phyloP scores from a whole-genome alignment of 768 basidiomycete genomes.

The Antrodiella citrinella region DNA sequence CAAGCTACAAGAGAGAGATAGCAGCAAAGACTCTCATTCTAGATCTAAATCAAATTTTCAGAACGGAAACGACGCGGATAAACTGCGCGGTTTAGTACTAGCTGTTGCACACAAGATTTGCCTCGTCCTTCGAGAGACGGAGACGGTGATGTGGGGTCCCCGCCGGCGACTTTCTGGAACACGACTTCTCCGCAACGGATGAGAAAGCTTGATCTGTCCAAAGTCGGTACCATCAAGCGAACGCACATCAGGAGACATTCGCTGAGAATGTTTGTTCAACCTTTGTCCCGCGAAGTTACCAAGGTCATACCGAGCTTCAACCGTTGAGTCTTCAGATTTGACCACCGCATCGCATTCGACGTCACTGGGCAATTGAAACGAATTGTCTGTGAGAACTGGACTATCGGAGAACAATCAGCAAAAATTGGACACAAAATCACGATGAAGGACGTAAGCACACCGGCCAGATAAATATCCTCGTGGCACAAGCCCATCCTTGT shows the following conservation, averaged over 20 bases:
- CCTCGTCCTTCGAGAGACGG: neutral
- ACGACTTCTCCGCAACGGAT: neutral
- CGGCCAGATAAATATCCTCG: too few species aligned
- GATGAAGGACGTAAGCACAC: too few species aligned
- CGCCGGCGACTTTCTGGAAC: neutral
- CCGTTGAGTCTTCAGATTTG: constrained; percentile 3
- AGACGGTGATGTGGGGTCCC: neutral
- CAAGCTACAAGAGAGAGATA: neutral
- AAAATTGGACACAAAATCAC: neutral
- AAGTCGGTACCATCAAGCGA: neutral
- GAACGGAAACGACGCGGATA: neutral
- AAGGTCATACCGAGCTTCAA: constrained; percentile 16
- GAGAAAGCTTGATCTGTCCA: neutral
- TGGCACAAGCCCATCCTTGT: too few species aligned
- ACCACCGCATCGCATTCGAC: neutral
- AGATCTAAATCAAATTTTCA: neutral
- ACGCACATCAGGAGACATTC: neutral
- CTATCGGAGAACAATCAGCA: neutral
- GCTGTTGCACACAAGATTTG: neutral
- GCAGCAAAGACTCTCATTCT: neutral
- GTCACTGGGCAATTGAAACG: neutral
- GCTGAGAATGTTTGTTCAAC: neutral
- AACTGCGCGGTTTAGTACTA: neutral
- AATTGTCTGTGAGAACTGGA: neutral
- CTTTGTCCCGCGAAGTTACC: constrained; percentile 12